Conservation (phyloP, 2,329 filamentous ascomycete species). For the Apiospora koreana region DNA sequence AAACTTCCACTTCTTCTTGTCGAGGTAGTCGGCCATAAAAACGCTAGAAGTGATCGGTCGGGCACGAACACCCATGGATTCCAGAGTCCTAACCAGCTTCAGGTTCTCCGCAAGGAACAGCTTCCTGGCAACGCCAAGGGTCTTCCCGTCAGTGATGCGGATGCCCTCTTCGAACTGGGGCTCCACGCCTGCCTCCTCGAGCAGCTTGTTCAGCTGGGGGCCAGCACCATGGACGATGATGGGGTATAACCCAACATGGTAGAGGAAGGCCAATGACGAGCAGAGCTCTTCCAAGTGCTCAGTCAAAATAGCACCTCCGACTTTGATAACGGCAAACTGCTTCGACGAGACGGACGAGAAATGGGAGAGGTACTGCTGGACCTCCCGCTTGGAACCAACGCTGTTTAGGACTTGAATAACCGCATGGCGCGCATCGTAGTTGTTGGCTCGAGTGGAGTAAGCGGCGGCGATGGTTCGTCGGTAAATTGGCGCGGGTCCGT, state of each 20-base stretch:
- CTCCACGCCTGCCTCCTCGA: conserved; percentile 89
- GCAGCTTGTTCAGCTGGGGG: conserved; percentile 88
- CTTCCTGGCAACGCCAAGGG: conserved; percentile 84
- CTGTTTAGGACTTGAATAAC: conserved; percentile 91
- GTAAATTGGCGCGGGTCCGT: background rate
- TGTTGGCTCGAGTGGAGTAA: conserved; percentile 18
- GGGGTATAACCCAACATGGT: conserved; percentile 92
- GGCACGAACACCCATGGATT: conserved; percentile 85
- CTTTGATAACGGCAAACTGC: conserved; percentile 98
- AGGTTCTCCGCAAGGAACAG: conserved; percentile 95
- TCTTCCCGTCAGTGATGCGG: conserved; percentile 93
- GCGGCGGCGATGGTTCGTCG: conserved; percentile 3
- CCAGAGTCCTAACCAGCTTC: conserved; percentile 85
- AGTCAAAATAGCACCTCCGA: conserved; percentile 92
- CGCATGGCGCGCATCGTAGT: conserved; percentile 72
- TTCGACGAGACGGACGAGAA: conserved; percentile 96
- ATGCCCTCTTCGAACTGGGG: conserved; percentile 97
- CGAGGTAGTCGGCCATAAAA: conserved; percentile 90
- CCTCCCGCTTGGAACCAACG: conserved; percentile 93
- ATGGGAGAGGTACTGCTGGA: conserved; percentile 95
- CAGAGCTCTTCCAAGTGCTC: conserved; percentile 92
- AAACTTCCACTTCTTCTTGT: conserved; percentile 94
- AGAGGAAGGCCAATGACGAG: conserved; percentile 84
- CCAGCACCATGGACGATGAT: conserved; percentile 95
- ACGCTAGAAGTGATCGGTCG: conserved; percentile 88